A percentile compares a stretch with the other conserved stretches of the same genome.
Conservation (phyloP, 202 grass and related monocot genomes). For the Digitaria exilis region DNA sequence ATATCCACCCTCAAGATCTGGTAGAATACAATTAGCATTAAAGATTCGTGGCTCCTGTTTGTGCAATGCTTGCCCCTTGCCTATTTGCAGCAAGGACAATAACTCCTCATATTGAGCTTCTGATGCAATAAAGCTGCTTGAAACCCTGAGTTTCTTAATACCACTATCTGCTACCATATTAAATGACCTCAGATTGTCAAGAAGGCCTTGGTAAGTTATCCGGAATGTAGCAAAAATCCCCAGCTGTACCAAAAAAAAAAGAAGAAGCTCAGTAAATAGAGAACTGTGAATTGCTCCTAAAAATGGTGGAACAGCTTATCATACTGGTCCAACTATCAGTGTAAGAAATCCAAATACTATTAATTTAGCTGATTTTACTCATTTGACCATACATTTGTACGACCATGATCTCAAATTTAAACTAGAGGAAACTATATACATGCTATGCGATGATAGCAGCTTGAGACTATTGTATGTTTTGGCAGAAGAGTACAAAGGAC, state of each 20-base stretch:
- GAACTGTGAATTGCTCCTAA: neutral
- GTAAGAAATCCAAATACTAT: neutral
- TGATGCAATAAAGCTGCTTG: conserved; percentile 54
- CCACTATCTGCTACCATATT: conserved; percentile 43
- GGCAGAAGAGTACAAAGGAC: too few relatives aligned
- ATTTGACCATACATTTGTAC: too few relatives aligned
- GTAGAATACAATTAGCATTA: conserved; percentile 50
- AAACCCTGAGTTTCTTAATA: conserved; percentile 71
- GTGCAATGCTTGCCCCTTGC: conserved; percentile 48
- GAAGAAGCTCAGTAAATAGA: neutral
- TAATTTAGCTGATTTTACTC: neutral
- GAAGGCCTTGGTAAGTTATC: conserved; percentile 63
- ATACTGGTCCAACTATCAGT: neutral
- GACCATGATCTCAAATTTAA: neutral
- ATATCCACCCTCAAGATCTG: conserved; percentile 57
- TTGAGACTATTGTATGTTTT: too few relatives aligned
- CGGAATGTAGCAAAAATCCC: conserved; percentile 55
- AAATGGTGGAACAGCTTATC: neutral
- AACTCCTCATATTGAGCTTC: conserved; percentile 65
- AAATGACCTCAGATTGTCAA: conserved; percentile 67
- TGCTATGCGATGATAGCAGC: neutral
- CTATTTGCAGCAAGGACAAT: conserved; percentile 53
- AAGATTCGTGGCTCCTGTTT: conserved; percentile 54
- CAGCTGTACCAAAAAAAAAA: conserved; percentile 54
- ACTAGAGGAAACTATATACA: neutral